These are phyloP conservation scores for Geotrichum aggregatum DNA, from an alignment of 1,139 yeast species.

Conservation along the genomic window DNA sequence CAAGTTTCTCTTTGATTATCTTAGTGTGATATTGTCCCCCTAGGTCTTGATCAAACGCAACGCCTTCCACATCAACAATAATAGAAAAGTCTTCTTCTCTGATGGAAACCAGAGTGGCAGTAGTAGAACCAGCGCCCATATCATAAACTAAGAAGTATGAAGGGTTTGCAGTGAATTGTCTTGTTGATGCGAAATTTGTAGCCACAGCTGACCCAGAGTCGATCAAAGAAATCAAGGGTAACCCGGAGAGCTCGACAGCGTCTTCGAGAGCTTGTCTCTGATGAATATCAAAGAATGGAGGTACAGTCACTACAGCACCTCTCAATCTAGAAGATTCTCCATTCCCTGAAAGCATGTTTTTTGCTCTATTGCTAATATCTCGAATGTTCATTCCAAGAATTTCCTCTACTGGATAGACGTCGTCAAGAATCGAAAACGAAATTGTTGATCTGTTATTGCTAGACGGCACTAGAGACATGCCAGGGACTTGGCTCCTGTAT, in stretches of 20 bases:
- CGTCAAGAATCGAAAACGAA: slow-evolving; percentile 48
- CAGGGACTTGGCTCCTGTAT: slow-evolving; percentile 57
- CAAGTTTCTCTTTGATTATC: slow-evolving; percentile 56
- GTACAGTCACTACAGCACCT: slow-evolving; percentile 73
- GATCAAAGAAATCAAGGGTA: slow-evolving; percentile 62
- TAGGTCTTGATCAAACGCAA: slow-evolving; percentile 58
- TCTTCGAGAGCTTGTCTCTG: slow-evolving; percentile 72
- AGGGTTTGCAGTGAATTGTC: slow-evolving; percentile 39
- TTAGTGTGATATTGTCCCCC: slow-evolving; percentile 77
- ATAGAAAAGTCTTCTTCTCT: slow-evolving; percentile 36
- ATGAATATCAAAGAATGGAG: slow-evolving; percentile 61
- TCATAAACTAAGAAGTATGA: slow-evolving; percentile 73
- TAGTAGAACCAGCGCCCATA: slow-evolving; percentile 89
- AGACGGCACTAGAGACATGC: slow-evolving; percentile 50
- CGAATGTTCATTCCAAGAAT: slow-evolving; percentile 75
- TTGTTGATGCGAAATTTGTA: slow-evolving; percentile 60
- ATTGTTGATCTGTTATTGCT: slow-evolving; percentile 49
- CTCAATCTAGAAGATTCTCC: slow-evolving; percentile 43
- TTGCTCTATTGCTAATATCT: slow-evolving; percentile 65
- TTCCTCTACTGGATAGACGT: slow-evolving; percentile 66
- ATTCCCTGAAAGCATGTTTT: slow-evolving; percentile 39
- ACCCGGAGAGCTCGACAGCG: slow-evolving; percentile 67
- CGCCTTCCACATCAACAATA: slow-evolving; percentile 61
- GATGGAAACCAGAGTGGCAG: slow-evolving; percentile 74
- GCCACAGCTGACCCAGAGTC: slow-evolving; percentile 93